Conservation (phyloP, 148 eudicot genomes). For the Rhododendron kiyosumense region DNA sequence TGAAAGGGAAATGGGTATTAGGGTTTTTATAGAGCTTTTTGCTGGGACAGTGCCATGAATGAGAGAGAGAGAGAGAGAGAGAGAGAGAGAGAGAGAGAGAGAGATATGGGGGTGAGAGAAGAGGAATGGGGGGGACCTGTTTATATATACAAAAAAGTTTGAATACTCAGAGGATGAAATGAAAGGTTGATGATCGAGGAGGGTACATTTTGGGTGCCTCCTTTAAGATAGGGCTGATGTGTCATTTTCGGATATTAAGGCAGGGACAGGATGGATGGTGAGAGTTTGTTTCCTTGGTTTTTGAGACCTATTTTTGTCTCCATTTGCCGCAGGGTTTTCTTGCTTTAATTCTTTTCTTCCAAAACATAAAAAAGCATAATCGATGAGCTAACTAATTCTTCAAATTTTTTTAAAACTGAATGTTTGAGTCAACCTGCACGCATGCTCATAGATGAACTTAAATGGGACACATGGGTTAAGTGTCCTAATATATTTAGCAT, state of each 20-base stretch:
- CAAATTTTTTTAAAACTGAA: too few species aligned
- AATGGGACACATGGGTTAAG: too few species aligned
- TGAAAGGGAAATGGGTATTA: slow-evolving; percentile 16
- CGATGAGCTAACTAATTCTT: too few species aligned
- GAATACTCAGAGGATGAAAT: slow-evolving; percentile 12
- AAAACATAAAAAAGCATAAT: too few species aligned
- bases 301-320: slow-evolving; percentile 9
- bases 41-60: slow-evolving; percentile 15
- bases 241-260: slow-evolving; percentile 44
- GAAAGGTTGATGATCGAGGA: not conserved
- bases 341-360: not conserved
- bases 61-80: not conserved
- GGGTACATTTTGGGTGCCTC: slow-evolving; percentile 35
- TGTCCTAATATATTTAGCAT: too few species aligned
- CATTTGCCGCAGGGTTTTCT: not conserved
- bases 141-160: slow-evolving; percentile 15
- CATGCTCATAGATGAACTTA: too few species aligned
- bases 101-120: not conserved
- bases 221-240: slow-evolving; percentile 32
- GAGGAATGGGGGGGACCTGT: slow-evolving; percentile 5
- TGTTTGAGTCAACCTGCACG: too few species aligned
- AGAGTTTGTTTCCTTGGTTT: slow-evolving; percentile 53
- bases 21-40: slow-evolving; percentile 16
- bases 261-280: slow-evolving; percentile 49
- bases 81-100: too few species aligned